Base-by-base conservation (phyloP, 371 early-diverging fungal genomes). In the Batrachochytrium dendrobatidis region DNA sequence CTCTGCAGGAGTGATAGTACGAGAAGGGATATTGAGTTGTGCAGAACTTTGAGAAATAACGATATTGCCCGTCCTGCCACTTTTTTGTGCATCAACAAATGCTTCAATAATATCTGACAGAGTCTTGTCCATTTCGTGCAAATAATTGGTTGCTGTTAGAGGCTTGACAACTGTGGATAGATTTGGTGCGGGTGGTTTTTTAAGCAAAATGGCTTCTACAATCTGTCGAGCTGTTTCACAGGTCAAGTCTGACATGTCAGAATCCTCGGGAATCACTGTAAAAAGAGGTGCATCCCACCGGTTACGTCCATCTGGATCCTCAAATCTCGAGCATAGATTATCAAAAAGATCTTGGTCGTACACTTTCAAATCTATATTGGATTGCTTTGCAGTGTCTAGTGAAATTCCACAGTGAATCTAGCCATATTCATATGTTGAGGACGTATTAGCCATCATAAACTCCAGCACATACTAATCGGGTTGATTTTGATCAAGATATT, bases 271-370 rank as follows among this genome's bases (percentile, higher is more conserved):
- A 29, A 91, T 74, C 6, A 93, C 70, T 0, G 89, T 87, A 62
- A 94, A 94, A 22, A 95, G 75, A 15, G 98, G 98, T 5, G 90
- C 80, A 69, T 98, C 98, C 98, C 98, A 98, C 48, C 91, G 76
- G 64, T 90, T 89, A 6, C 83, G 75, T 15, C 84, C 81, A 35
- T 72, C 74, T n/a, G 97, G 97, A 63, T 97, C 97, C 75, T 98
- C 98, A 58, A 89, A 96, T 45, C 98, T 75, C 45, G 84, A 83
- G 2, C 88, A 74, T 26, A 98, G 77, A 59, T 94, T 88, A 26
- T 90, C 90, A 64, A 94, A 77, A 74, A 85, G 62, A 18, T 65
- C 65, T 10, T 71, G 57, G 25, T 75, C 74, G 68, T 91, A 91
- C 15, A 70, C 71, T 6, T 79, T 73, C 34, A 58, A 35, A 12